Conservation (phyloP, 164 flowering plant species). For the Liriodendron chinense region DNA sequence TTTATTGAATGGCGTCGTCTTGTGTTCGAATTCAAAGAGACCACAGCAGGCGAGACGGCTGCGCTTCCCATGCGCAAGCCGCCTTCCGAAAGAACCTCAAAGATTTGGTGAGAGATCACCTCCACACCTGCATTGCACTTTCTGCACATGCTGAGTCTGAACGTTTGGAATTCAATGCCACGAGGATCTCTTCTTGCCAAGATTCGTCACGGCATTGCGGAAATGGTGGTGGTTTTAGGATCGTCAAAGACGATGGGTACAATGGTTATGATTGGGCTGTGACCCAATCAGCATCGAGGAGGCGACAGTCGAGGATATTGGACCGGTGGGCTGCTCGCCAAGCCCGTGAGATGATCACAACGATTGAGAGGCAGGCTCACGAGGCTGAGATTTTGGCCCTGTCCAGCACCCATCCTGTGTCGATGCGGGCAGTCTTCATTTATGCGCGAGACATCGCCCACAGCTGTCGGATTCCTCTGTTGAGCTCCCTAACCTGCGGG, state of each 20-base stretch:
- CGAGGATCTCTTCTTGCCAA: neutral
- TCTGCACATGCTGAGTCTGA: constrained; percentile 8
- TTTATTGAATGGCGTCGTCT: neutral
- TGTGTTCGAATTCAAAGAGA: constrained; percentile 18
- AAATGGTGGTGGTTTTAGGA: constrained; percentile 12
- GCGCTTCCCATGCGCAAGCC: constrained; percentile 18
- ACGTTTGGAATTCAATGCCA: neutral
- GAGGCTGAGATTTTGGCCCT: constrained; percentile 29
- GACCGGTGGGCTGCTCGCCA: constrained; percentile 54
- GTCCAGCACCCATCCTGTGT: constrained; percentile 22
- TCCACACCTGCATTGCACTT: constrained; percentile 22
- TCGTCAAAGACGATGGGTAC: neutral
- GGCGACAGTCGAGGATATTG: constrained; percentile 22
- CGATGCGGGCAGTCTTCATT: constrained; percentile 22
- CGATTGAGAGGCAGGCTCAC: constrained; percentile 29
- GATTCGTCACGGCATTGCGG: neutral
- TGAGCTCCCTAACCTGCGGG: constrained; percentile 35
- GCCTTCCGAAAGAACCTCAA: constrained; percentile 43
- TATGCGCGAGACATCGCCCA: constrained; percentile 21
- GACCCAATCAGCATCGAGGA: constrained; percentile 10
- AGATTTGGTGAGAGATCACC: constrained; percentile 42
- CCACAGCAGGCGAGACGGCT: constrained; percentile 29
- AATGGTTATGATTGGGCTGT: neutral
- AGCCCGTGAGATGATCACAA: constrained; percentile 43
- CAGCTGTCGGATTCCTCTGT: constrained; percentile 22